Evolutionary conservation across 192 early-diverging fungal genomes (phyloP).

Genomic region (Powellomyces hirtus): DNA sequence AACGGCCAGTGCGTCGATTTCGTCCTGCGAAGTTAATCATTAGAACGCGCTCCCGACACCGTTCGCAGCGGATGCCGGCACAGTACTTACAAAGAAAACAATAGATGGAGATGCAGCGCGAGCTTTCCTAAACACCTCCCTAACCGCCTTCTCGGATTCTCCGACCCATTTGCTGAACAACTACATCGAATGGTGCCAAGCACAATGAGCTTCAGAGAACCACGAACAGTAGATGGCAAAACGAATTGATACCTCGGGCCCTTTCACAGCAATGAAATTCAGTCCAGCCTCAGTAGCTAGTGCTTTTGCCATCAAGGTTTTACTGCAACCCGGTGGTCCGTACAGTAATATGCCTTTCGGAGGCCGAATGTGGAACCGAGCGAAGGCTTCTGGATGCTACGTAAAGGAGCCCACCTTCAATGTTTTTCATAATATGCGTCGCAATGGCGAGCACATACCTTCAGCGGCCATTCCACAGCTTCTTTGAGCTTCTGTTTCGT

Average conservation of each 20-base stretch:
- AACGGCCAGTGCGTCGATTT: conserved; percentile 94
- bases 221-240: too few relatives aligned
- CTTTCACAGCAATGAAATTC: conserved; percentile 98
- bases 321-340: conserved; percentile 97
- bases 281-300: conserved; percentile 93
- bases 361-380: conserved; percentile 83
- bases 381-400: conserved; percentile 90
- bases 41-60: not conserved
- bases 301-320: conserved; percentile 97
- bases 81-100: conserved; percentile 86
- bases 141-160: conserved; percentile 95
- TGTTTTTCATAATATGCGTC: too few relatives aligned
- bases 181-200: too few relatives aligned
- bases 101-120: conserved; percentile 92
- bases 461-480: conserved; percentile 97
- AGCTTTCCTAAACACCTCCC: conserved; percentile 92
- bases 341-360: conserved; percentile 98
- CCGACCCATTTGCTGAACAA: conserved; percentile 99
- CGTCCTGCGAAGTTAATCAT: too few relatives aligned
- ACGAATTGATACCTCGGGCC: conserved; percentile 83
- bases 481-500: conserved; percentile 90
- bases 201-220: too few relatives aligned
- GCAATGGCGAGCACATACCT: conserved; percentile 42
- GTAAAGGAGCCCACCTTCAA: not conserved
- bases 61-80: not conserved